These are phyloP conservation scores for Agrocybe pediades DNA, from an alignment of 768 basidiomycete species.

Conservation along the genomic window DNA sequence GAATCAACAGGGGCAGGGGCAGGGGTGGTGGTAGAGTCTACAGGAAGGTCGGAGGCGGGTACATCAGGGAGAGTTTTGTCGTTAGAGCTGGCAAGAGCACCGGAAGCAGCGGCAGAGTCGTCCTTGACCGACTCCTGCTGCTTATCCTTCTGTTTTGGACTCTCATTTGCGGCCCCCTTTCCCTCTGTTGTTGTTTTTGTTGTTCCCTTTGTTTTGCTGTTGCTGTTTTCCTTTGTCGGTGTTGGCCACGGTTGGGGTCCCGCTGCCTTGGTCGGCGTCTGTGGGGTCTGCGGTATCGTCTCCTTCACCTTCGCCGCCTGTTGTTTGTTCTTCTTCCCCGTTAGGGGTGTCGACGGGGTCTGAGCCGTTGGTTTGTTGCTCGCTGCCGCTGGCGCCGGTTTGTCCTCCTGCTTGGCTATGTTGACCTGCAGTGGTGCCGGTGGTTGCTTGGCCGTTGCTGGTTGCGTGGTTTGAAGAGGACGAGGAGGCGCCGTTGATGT, in stretches of 20 bases:
- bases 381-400: slow-evolving; percentile 6
- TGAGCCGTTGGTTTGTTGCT: too few species aligned
- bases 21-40: not conserved
- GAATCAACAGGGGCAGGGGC: not conserved
- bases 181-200: slow-evolving; percentile 9
- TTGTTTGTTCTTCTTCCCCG: slow-evolving; percentile 12
- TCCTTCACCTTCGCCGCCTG: slow-evolving; percentile 11
- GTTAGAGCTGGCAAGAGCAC: not conserved
- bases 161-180: slow-evolving; percentile 6
- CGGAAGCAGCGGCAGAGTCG: not conserved
- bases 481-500: slow-evolving; percentile 2
- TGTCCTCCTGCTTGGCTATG: not conserved
- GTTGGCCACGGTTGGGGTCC: not conserved
- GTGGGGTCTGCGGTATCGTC: slow-evolving; percentile 11
- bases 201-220: slow-evolving; percentile 2
- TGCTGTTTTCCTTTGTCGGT: not conserved
- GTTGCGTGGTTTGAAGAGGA: slow-evolving; percentile 15
- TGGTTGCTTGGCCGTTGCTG: slow-evolving; percentile 3
- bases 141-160: not conserved
- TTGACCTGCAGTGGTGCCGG: slow-evolving; percentile 2
- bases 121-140: not conserved
- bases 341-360: slow-evolving; percentile 11
- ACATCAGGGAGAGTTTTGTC: not conserved
- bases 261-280: slow-evolving; percentile 8
- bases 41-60: not conserved